These are phyloP conservation scores for Teunomyces lycoperdinae DNA, from an alignment of 805 yeast genomes.

Conservation along the genomic window DNA sequence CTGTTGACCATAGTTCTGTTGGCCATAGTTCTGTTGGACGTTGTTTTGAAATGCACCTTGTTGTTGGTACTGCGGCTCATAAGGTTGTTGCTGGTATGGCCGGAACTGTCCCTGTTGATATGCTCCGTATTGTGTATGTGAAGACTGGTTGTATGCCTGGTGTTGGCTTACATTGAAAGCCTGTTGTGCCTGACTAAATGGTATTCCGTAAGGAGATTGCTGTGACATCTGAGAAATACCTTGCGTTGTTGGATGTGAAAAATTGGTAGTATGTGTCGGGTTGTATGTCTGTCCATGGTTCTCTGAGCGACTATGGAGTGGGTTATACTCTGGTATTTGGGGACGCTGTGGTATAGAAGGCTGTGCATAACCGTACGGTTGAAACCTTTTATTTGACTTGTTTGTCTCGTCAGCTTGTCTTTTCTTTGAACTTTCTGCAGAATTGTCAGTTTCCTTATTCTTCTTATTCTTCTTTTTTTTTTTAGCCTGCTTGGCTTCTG, in stretches of 20 bases:
- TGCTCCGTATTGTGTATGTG: neutral
- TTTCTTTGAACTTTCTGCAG: constrained; percentile 4
- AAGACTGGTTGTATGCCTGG: constrained; percentile 6
- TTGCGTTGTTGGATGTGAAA: neutral
- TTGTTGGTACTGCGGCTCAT: constrained; percentile 1
- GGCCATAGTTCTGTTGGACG: neutral
- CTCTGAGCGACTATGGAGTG: neutral
- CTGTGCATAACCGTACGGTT: constrained; percentile 21
- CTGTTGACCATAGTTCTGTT: neutral
- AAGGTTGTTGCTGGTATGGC: constrained; percentile 7
- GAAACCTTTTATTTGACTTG: constrained; percentile 14
- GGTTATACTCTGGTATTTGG: constrained; percentile 1
- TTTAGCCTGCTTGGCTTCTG: constrained; percentile 60
- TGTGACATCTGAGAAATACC: neutral
- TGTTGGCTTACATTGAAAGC: constrained; percentile 6
- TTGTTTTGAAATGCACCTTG: neutral
- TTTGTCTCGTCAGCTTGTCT: neutral
- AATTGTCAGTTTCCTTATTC: constrained; percentile 11
- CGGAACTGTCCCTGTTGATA: neutral
- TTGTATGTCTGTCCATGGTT: neutral
- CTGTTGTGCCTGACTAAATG: constrained; percentile 19
- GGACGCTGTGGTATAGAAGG: constrained; percentile 9
- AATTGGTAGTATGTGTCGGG: neutral
- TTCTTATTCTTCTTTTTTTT: constrained; percentile 50
- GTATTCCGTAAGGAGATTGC: constrained; percentile 21